These are phyloP conservation scores for Ustilago loliicola DNA, from an alignment of 1,284 basidiomycete genomes.

Conservation along the genomic window DNA sequence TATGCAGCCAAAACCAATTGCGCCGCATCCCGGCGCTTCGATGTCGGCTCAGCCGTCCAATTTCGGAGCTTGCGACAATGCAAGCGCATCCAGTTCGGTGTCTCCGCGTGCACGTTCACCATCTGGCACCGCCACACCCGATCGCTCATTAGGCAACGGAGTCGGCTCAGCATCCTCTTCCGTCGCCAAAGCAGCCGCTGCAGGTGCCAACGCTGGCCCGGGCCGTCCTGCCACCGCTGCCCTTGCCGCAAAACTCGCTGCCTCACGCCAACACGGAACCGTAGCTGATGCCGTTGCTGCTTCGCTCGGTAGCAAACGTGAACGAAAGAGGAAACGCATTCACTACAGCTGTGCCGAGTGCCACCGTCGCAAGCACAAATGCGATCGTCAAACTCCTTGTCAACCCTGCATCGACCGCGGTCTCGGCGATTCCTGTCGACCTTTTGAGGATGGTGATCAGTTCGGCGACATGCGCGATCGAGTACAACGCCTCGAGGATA, in stretches of 20 bases:
- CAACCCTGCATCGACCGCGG: conserved; percentile 66
- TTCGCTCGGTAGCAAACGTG: conserved; percentile 56
- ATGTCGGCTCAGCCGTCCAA: conserved; percentile 13
- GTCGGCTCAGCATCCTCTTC: conserved; percentile 14
- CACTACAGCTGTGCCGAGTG: conserved; percentile 68
- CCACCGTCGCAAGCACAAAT: conserved; percentile 66
- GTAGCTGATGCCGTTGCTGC: conserved; percentile 64
- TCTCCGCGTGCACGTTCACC: conserved; percentile 44
- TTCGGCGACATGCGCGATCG: conserved; percentile 65
- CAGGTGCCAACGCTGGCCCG: conserved; percentile 35
- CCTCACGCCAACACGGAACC: conserved; percentile 40
- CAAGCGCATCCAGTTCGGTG: conserved; percentile 36
- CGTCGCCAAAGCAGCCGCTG: conserved; percentile 37
- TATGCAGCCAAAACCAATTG: conserved; percentile 47
- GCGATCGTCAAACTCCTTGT: conserved; percentile 65
- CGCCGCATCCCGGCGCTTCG: conserved; percentile 32
- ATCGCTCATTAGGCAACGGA: conserved; percentile 28
- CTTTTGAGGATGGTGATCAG: conserved; percentile 66
- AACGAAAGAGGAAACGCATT: conserved; percentile 64
- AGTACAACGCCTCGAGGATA: conserved; percentile 64
- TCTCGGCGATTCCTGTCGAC: conserved; percentile 60
- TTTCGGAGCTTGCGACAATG: conserved; percentile 24
- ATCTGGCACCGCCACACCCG: conserved; percentile 42
- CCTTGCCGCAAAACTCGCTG: conserved; percentile 35
- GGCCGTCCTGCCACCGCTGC: conserved; percentile 38